Percentiles rank a stretch among this genome's conserved stretches.
These are phyloP conservation scores for Polymyxa betae DNA, from an alignment of 208 protist species.

Conservation along the genomic window DNA sequence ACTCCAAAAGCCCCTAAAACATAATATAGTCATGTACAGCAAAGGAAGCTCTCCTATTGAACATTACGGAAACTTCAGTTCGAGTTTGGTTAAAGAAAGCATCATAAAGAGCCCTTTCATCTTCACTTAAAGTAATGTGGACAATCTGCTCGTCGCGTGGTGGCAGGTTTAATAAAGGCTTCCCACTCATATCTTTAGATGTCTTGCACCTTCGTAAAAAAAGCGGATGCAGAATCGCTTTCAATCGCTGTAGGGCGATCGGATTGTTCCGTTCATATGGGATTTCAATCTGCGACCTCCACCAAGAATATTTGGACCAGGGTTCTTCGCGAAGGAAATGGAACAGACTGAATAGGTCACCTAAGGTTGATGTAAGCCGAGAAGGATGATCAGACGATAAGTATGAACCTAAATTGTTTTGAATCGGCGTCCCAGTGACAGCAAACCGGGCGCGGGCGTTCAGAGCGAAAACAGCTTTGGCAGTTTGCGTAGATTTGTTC, in stretches of 20 bases:
- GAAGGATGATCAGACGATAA: not conserved
- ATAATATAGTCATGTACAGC: not conserved
- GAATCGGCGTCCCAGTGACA: conserved; percentile 30
- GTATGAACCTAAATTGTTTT: not conserved
- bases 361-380: not conserved
- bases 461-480: conserved; percentile 21
- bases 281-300: conserved; percentile 21
- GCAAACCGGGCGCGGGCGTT: not conserved
- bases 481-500: not conserved
- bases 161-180: conserved; percentile 5
- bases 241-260: not conserved
- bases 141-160: conserved; percentile 7
- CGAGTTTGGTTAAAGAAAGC: not conserved
- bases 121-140: not conserved
- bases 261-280: not conserved
- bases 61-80: not conserved
- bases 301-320: conserved; percentile 36
- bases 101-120: conserved; percentile 24
- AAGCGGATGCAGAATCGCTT: conserved; percentile 26
- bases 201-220: conserved; percentile 30
- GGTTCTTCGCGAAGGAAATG: conserved; percentile 43
- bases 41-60: not conserved
- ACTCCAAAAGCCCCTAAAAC: not conserved
- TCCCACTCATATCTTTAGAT: not conserved
- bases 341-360: conserved; percentile 18